Conservation (phyloP, 2,329 filamentous ascomycete genomes). For the Arthrobotrys musiformis region DNA sequence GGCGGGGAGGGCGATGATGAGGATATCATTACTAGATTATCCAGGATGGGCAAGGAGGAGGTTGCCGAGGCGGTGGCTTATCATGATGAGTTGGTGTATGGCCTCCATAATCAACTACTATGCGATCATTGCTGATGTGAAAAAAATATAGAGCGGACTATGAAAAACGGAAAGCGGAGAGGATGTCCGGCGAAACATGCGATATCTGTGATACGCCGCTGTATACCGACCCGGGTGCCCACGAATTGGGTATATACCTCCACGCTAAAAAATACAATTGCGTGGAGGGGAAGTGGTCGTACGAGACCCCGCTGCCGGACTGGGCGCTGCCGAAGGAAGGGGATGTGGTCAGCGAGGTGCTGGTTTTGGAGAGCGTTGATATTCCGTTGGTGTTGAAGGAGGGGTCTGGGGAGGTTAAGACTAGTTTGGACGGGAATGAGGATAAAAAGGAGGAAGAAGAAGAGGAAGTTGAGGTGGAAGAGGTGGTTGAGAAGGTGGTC, state of each 20-base stretch:
- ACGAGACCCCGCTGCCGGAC: conserved; percentile 81
- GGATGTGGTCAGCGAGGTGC: conserved; percentile 43
- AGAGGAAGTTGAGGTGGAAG: not conserved
- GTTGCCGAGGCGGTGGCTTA: conserved; percentile 90
- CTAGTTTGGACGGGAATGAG: conserved; percentile 38
- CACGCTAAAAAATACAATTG: conserved; percentile 93
- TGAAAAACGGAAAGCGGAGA: conserved; percentile 89
- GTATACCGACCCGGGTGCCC: conserved; percentile 89
- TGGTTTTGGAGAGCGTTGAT: conserved; percentile 48
- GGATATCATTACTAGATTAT: conserved; percentile 85
- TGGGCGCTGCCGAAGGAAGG: conserved; percentile 76
- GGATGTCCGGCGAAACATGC: conserved; percentile 86
- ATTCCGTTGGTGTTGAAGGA: conserved; percentile 44
- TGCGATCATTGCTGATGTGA: not conserved
- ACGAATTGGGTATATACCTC: conserved; percentile 86
- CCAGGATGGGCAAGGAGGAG: conserved; percentile 93
- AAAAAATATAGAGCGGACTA: conserved; percentile 68
- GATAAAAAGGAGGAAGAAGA: not conserved
- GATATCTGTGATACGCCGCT: conserved; percentile 84
- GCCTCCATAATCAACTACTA: not conserved
- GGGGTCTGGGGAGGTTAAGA: conserved; percentile 16
- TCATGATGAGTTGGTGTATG: conserved; percentile 86
- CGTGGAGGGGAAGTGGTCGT: conserved; percentile 83
- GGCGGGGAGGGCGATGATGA: conserved; percentile 71
- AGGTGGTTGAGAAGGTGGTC: conserved; percentile 10